phyloP scores from a whole-genome alignment of 179 eudicot genomes.

The Gypsophila paniculata region DNA sequence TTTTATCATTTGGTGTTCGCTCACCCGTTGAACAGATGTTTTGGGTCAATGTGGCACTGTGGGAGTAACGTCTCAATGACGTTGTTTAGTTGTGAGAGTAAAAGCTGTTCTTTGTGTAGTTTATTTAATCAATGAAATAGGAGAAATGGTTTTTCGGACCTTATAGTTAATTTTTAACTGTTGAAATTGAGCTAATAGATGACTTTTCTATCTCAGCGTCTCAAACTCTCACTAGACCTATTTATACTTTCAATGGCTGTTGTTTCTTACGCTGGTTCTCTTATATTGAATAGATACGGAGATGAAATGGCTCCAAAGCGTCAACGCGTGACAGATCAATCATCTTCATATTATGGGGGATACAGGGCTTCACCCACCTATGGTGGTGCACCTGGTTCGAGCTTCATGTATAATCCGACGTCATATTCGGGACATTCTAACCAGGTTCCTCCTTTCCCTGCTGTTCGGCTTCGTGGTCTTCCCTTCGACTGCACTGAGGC shows the following conservation, averaged over 20 bases:
- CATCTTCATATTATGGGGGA: conserved; percentile 56
- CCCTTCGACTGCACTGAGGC: conserved; percentile 84
- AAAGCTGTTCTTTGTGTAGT: neutral
- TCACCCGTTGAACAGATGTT: neutral
- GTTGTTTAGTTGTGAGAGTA: neutral
- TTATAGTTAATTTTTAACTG: too few species aligned
- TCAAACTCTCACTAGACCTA: neutral
- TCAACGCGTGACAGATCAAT: conserved; percentile 61
- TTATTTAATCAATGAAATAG: neutral
- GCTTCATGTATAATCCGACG: conserved; percentile 52
- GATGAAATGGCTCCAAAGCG: conserved; percentile 72
- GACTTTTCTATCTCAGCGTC: neutral
- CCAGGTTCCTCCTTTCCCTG: conserved; percentile 71
- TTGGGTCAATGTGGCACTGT: neutral
- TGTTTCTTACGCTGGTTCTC: conserved; percentile 19
- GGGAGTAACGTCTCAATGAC: neutral
- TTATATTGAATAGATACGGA: conserved; percentile 36
- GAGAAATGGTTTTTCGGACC: neutral
- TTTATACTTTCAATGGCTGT: neutral
- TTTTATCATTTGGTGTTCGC: neutral
- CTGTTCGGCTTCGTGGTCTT: conserved; percentile 84
- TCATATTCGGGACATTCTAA: conserved; percentile 47
- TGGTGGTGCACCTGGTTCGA: conserved; percentile 45
- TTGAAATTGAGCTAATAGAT: too few species aligned
- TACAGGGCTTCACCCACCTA: conserved; percentile 46